Evolutionary conservation across 345 rosid species (phyloP).

Genomic region (Pistacia integerrima): DNA sequence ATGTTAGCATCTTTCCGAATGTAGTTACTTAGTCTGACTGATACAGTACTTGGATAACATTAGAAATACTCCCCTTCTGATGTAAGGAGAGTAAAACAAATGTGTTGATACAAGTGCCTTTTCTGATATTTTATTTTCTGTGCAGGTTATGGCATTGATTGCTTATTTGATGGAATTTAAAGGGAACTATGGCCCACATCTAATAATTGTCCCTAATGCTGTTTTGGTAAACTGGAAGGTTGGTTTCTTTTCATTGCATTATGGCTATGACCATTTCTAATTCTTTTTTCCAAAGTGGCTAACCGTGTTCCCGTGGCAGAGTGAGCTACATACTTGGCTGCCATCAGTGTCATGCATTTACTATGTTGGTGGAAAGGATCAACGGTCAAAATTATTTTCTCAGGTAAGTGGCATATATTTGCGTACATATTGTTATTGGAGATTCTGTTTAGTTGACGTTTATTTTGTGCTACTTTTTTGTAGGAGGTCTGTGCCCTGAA

Average conservation of each 20-base stretch:
- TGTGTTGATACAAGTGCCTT: constrained; percentile 18
- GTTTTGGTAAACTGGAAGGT: constrained; percentile 99
- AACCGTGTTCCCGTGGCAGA: constrained; percentile 51
- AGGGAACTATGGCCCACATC: constrained; percentile 99
- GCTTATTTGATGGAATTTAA: constrained; percentile 99
- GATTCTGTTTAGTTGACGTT: constrained; percentile 23
- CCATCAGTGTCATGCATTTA: constrained; percentile 96
- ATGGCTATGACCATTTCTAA: constrained; percentile 9
- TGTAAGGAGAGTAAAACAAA: constrained; percentile 16
- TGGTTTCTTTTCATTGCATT: constrained; percentile 28
- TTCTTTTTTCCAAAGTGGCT: constrained; percentile 17
- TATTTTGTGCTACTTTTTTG: constrained; percentile 21
- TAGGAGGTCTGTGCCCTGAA: constrained; percentile 98
- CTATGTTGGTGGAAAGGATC: constrained; percentile 96
- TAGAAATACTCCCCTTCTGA: constrained; percentile 1
- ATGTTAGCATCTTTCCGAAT: neutral
- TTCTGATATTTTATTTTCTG: constrained; percentile 23
- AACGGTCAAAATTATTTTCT: constrained; percentile 89
- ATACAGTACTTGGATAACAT: constrained; percentile 8
- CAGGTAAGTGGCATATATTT: constrained; percentile 54
- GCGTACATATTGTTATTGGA: neutral
- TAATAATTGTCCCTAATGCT: constrained; percentile 98
- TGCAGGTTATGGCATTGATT: constrained; percentile 97
- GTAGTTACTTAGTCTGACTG: constrained; percentile 5
- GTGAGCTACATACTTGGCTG: constrained; percentile 95